Evolutionary conservation across 1,139 yeast species (phyloP).

Genomic region (Pichia sp.): DNA sequence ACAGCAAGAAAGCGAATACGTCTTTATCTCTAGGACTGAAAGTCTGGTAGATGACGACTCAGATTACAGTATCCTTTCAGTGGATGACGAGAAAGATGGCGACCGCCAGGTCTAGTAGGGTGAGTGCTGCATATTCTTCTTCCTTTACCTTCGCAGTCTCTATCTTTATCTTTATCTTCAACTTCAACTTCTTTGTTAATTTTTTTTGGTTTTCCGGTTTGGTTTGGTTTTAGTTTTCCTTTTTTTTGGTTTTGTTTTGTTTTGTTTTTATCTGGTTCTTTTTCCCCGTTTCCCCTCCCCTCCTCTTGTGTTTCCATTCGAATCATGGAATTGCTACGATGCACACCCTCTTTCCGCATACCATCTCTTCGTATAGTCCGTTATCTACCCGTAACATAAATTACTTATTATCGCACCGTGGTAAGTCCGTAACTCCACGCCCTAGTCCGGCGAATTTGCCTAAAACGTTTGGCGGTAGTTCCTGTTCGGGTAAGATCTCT

Average conservation of each 20-base stretch:
- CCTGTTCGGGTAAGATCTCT: not conserved
- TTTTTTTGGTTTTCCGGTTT: not conserved
- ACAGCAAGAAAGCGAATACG: constrained; percentile 7
- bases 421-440: not conserved
- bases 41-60: constrained; percentile 6
- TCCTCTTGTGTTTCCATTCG: not conserved
- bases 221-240: not conserved
- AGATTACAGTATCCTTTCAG: constrained; percentile 10
- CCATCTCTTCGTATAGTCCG: not conserved
- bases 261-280: not conserved
- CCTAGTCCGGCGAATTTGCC: not conserved
- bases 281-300: not conserved
- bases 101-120: not conserved
- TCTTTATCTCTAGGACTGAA: constrained; percentile 7
- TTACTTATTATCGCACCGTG: not conserved
- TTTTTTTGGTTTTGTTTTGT: not conserved
- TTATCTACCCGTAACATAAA: not conserved
- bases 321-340: not conserved
- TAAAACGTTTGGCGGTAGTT: not conserved
- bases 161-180: not conserved
- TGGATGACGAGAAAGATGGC: constrained; percentile 7
- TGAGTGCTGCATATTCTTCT: not conserved
- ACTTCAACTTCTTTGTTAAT: not conserved
- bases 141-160: not conserved
- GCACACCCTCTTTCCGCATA: not conserved